A percentile compares a stretch with the other conserved stretches of the same genome.
These are phyloP conservation scores for Vitis rupestris DNA, from an alignment of 164 flowering plant species.

Conservation along the genomic window DNA sequence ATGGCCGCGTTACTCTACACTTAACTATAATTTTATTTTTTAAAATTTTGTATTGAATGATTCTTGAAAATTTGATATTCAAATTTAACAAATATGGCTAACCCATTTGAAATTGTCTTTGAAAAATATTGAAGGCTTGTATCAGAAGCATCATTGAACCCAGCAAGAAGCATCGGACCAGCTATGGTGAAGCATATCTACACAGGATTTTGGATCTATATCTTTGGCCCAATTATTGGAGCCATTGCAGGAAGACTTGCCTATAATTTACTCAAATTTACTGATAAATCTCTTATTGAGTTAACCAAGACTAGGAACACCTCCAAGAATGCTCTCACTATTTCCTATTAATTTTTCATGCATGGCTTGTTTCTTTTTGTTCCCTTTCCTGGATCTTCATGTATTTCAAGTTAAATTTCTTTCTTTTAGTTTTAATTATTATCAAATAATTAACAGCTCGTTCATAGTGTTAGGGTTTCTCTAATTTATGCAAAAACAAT, in stretches of 20 bases:
- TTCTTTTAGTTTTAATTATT: too few species aligned
- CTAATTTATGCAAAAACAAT: too few species aligned
- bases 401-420: too few species aligned
- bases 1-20: conserved; percentile 52
- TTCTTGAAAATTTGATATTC: too few species aligned
- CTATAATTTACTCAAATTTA: conserved; percentile 39
- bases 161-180: conserved; percentile 70
- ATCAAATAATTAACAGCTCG: too few species aligned
- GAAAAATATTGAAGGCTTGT: conserved; percentile 35
- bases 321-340: background rate
- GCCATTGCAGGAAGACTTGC: conserved; percentile 38
- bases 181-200: conserved; percentile 38
- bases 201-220: conserved; percentile 48
- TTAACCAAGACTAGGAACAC: conserved; percentile 17
- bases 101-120: too few species aligned
- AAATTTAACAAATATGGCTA: too few species aligned
- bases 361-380: too few species aligned
- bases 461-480: too few species aligned
- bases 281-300: conserved; percentile 43
- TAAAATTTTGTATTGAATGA: background rate
- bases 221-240: conserved; percentile 50
- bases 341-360: too few species aligned
- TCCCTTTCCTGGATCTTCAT: too few species aligned
- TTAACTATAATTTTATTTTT: background rate
- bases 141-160: conserved; percentile 72